Conservation (phyloP, 805 yeast species). For the Metschnikowia cerradonensis region DNA sequence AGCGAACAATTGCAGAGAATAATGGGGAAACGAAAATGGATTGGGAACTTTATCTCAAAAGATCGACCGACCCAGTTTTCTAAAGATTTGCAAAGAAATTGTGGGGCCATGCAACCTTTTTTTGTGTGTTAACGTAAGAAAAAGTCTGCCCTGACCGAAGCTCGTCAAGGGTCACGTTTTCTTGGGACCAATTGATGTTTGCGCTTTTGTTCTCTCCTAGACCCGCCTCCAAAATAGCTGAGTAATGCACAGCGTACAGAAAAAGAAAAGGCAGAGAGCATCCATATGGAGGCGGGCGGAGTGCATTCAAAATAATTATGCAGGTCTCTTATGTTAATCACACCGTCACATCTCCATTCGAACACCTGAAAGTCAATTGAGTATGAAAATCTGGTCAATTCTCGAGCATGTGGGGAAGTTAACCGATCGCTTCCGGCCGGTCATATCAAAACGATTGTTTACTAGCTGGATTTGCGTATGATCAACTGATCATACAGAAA, state of each 20-base stretch:
- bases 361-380: neutral
- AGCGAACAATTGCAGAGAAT: neutral
- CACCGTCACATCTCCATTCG: neutral
- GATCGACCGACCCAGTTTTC: neutral
- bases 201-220: neutral
- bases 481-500: neutral
- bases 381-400: neutral
- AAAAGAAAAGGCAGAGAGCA: constrained; percentile 2
- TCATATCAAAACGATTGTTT: neutral
- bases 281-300: neutral
- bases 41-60: neutral
- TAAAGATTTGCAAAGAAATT: neutral
- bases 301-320: constrained; percentile 1
- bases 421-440: neutral
- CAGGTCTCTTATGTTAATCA: neutral
- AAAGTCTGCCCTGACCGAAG: neutral
- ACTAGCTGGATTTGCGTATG: neutral
- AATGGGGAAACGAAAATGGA: neutral
- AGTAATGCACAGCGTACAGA: constrained; percentile 2
- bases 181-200: neutral
- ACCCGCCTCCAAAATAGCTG: neutral
- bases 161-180: neutral
- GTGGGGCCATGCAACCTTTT: neutral
- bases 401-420: neutral
- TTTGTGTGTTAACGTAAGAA: neutral